These are phyloP conservation scores for Fibroporia radiculosa DNA, from an alignment of 768 basidiomycete genomes.

Conservation along the genomic window DNA sequence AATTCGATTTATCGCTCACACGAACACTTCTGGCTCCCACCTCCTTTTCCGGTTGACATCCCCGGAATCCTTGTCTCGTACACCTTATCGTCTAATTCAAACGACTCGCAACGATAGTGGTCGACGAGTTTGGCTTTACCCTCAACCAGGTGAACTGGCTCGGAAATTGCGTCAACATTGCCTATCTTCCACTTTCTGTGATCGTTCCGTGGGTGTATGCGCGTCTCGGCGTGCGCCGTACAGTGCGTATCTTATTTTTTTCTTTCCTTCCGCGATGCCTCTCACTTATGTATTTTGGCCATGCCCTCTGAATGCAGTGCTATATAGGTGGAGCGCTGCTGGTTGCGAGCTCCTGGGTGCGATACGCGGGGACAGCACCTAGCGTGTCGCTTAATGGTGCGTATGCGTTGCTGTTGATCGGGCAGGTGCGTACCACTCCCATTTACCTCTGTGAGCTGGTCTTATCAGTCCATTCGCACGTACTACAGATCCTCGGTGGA, in stretches of 20 bases:
- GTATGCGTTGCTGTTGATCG: conserved; percentile 62
- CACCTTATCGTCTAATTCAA: too few relatives aligned
- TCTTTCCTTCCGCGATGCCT: too few relatives aligned
- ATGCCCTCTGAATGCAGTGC: conserved; percentile 34
- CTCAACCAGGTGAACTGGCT: conserved; percentile 77
- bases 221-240: conserved; percentile 52
- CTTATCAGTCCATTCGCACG: background rate
- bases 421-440: conserved; percentile 48
- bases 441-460: background rate
- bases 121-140: conserved; percentile 57
- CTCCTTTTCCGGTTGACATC: too few relatives aligned
- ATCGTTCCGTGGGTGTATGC: conserved; percentile 51
- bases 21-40: too few relatives aligned
- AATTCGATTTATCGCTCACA: too few relatives aligned
- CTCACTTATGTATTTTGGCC: background rate
- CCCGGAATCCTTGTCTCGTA: too few relatives aligned
- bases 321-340: conserved; percentile 49
- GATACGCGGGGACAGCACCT: conserved; percentile 61
- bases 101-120: too few relatives aligned
- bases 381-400: conserved; percentile 42
- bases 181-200: conserved; percentile 58
- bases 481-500: conserved; percentile 50
- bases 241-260: conserved; percentile 41
- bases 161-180: conserved; percentile 54
- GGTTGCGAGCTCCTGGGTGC: conserved; percentile 65